A percentile compares a stretch with the other conserved stretches of the same genome.
Conservation (phyloP, 2,329 filamentous ascomycete species). For the Exophiala oligosperma region DNA sequence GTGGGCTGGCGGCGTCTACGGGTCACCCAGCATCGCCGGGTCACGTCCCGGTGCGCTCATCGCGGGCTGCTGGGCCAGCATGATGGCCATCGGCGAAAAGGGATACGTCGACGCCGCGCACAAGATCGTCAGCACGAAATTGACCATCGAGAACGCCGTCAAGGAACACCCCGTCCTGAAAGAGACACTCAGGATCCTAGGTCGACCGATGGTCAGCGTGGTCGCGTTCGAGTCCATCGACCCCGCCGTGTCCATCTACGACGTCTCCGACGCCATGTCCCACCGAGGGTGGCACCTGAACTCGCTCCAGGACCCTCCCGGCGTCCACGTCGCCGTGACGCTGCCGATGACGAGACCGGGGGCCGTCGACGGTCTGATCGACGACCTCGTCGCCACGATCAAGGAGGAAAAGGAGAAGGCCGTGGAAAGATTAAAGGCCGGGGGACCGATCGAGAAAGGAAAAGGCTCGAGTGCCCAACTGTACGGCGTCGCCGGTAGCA, state of each 20-base stretch:
- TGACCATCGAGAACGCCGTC: slow-evolving; percentile 77
- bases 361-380: slow-evolving; percentile 75
- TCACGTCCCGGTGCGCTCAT: slow-evolving; percentile 92
- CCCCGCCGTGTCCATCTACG: slow-evolving; percentile 79
- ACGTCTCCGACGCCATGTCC: slow-evolving; percentile 86
- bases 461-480: slow-evolving; percentile 76
- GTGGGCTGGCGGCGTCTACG: slow-evolving; percentile 96
- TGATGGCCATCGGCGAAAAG: slow-evolving; percentile 83
- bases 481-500: slow-evolving; percentile 90
- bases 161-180: slow-evolving; percentile 66
- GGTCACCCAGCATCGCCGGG: slow-evolving; percentile 86
- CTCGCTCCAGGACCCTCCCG: slow-evolving; percentile 84
- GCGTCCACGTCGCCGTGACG: slow-evolving; percentile 92
- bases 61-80: slow-evolving; percentile 89
- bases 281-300: slow-evolving; percentile 92
- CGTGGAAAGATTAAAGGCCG: slow-evolving; percentile 57
- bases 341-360: slow-evolving; percentile 69
- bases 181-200: slow-evolving; percentile 75
- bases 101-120: slow-evolving; percentile 87
- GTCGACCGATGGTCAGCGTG: slow-evolving; percentile 83
- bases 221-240: slow-evolving; percentile 80
- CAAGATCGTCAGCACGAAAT: slow-evolving; percentile 82
- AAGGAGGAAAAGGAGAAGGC: slow-evolving; percentile 77
- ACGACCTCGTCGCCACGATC: slow-evolving; percentile 63
- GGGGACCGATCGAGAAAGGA: slow-evolving; percentile 33